phyloP scores from a whole-genome alignment of 352 stramenopile species.

The Pythium aquatile region DNA sequence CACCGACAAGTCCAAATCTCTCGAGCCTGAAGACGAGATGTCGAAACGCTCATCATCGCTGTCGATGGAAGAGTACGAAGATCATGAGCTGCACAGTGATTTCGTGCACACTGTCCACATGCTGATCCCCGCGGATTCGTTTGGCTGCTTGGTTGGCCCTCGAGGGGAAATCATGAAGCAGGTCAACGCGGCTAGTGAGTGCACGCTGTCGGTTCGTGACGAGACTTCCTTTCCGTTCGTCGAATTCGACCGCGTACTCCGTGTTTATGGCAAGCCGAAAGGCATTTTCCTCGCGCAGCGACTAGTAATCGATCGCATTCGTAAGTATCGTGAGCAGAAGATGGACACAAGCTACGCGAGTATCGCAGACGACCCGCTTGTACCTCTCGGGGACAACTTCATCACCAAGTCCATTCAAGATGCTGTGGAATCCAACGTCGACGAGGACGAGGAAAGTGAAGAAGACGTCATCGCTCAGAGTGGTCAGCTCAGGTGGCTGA shows the following conservation, averaged over 20 bases:
- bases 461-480: background rate
- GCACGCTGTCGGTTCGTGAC: conserved; percentile 54
- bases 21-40: background rate
- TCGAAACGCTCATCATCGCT: conserved; percentile 12
- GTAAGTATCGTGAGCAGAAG: conserved; percentile 40
- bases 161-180: conserved; percentile 48
- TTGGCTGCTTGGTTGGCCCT: conserved; percentile 49
- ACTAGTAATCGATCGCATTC: conserved; percentile 57
- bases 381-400: conserved; percentile 36
- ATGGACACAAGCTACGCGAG: conserved; percentile 53
- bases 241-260: conserved; percentile 53
- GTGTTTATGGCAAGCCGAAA: conserved; percentile 55
- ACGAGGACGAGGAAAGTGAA: conserved; percentile 16
- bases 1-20: background rate
- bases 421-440: conserved; percentile 24
- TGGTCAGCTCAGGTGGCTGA: conserved; percentile 45
- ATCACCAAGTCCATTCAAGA: conserved; percentile 43
- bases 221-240: conserved; percentile 32
- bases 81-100: conserved; percentile 50
- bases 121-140: conserved; percentile 54
- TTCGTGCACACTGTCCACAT: conserved; percentile 62
- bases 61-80: conserved; percentile 53
- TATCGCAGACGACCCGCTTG: conserved; percentile 28
- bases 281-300: conserved; percentile 61
- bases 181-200: conserved; percentile 45